Conservation (phyloP, 1,284 basidiomycete species). For the Schizopora paradoxa region DNA sequence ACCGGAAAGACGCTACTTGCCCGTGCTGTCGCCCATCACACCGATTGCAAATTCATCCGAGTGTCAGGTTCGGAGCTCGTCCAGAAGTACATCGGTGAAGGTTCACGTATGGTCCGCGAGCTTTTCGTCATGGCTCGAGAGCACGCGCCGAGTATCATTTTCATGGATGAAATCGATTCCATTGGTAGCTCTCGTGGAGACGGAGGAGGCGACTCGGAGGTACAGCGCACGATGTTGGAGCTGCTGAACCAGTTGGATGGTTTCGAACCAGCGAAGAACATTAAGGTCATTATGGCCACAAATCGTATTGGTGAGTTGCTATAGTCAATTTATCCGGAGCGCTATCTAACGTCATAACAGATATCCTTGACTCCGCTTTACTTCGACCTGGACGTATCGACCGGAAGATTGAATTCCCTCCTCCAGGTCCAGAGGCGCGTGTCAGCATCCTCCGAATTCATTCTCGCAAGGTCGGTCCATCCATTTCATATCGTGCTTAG, state of each 20-base stretch:
- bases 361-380: constrained; percentile 94
- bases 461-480: constrained; percentile 73
- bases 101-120: constrained; percentile 94
- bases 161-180: constrained; percentile 99
- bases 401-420: constrained; percentile 98
- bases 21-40: constrained; percentile 94
- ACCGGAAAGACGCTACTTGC: constrained; percentile 95
- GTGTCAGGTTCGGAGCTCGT: constrained; percentile 95
- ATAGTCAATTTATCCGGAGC: constrained; percentile 1
- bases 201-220: constrained; percentile 91
- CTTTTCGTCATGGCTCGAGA: constrained; percentile 98
- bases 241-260: constrained; percentile 95
- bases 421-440: constrained; percentile 95
- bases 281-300: constrained; percentile 99
- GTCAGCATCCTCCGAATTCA: constrained; percentile 97
- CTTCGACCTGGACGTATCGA: constrained; percentile 96
- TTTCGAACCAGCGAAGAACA: constrained; percentile 97
- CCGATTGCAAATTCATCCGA: constrained; percentile 97
- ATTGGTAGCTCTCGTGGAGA: constrained; percentile 94
- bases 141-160: constrained; percentile 98
- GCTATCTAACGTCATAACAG: constrained; percentile 32
- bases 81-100: constrained; percentile 99
- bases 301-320: constrained; percentile 82
- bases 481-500: background rate
- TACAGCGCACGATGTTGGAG: constrained; percentile 98